These are phyloP conservation scores for Zygotorulaspora chibaensis DNA, from an alignment of 805 yeast species.

Conservation along the genomic window DNA sequence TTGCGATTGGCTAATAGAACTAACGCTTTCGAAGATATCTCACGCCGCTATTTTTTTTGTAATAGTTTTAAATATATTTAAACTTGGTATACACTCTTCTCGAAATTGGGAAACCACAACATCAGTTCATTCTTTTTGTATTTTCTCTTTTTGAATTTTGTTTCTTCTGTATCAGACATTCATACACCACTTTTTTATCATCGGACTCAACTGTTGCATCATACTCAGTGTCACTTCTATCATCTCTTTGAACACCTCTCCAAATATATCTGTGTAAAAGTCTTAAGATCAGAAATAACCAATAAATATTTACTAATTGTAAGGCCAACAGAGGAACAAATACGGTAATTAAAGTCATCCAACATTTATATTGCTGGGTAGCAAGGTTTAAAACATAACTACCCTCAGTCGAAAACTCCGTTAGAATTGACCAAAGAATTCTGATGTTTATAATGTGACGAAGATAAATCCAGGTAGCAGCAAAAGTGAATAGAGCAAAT, in stretches of 20 bases:
- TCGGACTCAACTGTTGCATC: constrained; percentile 39
- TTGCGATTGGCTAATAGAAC: not conserved
- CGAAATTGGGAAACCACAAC: too few species aligned
- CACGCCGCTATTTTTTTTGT: not conserved
- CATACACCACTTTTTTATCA: constrained; percentile 32
- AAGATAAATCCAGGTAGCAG: constrained; percentile 74
- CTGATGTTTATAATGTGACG: constrained; percentile 82
- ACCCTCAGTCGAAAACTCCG: constrained; percentile 85
- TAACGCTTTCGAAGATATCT: not conserved
- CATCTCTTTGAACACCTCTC: constrained; percentile 65
- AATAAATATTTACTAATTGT: constrained; percentile 80
- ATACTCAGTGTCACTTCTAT: constrained; percentile 79
- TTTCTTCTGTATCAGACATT: constrained; percentile 13
- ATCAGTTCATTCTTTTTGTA: too few species aligned
- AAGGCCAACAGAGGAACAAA: constrained; percentile 71
- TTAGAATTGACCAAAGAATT: constrained; percentile 77
- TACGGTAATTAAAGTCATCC: constrained; percentile 89
- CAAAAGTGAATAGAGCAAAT: constrained; percentile 65
- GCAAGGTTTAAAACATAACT: constrained; percentile 75
- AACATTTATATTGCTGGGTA: constrained; percentile 92
- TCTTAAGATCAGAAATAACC: constrained; percentile 80
- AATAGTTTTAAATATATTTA: not conserved
- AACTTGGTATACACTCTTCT: not conserved
- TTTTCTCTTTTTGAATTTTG: not conserved
- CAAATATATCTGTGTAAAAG: constrained; percentile 63